A percentile compares a stretch with the other conserved stretches of the same genome.
phyloP scores from a whole-genome alignment of 2,329 filamentous ascomycete species.

The Colletotrichum sp. region DNA sequence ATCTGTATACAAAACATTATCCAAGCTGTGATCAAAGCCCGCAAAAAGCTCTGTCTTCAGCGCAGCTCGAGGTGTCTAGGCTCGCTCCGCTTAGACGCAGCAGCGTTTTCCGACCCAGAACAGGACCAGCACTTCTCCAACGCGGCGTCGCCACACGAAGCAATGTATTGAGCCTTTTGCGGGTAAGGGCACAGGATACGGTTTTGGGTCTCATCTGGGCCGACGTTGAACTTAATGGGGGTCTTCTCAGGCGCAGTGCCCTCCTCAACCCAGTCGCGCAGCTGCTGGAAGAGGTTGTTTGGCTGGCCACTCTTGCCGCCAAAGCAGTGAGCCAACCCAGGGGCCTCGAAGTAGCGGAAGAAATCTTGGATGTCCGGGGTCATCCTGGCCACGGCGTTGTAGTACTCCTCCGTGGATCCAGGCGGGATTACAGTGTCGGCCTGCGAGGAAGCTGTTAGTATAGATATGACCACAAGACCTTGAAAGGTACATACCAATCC shows the following conservation, averaged over 20 bases:
- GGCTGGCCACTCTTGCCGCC: conserved; percentile 29
- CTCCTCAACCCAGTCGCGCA: conserved; percentile 35
- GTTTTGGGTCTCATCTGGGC: conserved; percentile 21
- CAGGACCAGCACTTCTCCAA: background rate
- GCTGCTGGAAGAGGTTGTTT: conserved; percentile 25
- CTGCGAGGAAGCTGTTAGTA: conserved; percentile 28
- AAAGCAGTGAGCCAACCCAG: conserved; percentile 35
- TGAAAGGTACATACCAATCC: conserved; percentile 27
- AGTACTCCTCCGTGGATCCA: conserved; percentile 28
- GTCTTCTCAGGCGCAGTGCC: conserved; percentile 26
- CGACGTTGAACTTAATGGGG: conserved; percentile 1
- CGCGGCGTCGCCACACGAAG: background rate
- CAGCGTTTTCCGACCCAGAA: background rate
- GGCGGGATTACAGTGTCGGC: conserved; percentile 23
- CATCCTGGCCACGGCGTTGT: conserved; percentile 24
- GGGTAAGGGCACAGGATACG: conserved; percentile 43
- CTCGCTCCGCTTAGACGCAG: background rate
- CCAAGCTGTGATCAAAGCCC: background rate
- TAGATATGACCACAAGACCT: background rate
- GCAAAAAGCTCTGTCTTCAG: too few species aligned
- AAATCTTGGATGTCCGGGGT: conserved; percentile 28
- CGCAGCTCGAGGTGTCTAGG: background rate
- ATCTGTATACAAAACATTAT: background rate
- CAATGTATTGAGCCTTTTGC: conserved; percentile 28
- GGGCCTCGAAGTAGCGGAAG: conserved; percentile 34